phyloP scores from a whole-genome alignment of 164 flowering plant genomes.

The Litsea cubeba region DNA sequence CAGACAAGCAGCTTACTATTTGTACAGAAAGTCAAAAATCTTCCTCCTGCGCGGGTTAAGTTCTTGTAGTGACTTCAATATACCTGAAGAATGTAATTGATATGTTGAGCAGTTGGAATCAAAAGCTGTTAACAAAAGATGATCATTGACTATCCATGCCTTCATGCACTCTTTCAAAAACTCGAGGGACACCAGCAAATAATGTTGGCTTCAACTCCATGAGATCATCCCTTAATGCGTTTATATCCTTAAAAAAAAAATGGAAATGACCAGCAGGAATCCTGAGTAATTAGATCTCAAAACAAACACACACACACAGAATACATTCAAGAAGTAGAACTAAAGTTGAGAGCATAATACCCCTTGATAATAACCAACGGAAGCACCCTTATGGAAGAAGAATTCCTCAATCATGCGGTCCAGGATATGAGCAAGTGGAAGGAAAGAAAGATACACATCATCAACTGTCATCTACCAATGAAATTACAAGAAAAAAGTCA shows the following conservation, averaged over 20 bases:
- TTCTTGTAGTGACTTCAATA: slow-evolving; percentile 54
- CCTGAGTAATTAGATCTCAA: no score
- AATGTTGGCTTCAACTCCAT: slow-evolving; percentile 89
- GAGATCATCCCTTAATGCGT: slow-evolving; percentile 72
- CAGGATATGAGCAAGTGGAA: slow-evolving; percentile 95
- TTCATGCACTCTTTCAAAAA: slow-evolving; percentile 83
- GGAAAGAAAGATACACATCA: slow-evolving; percentile 90
- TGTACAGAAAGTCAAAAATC: slow-evolving; percentile 61
- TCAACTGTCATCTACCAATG: slow-evolving; percentile 74
- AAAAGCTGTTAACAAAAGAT: neutral
- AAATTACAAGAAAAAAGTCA: slow-evolving; percentile 5
- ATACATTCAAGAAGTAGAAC: neutral
- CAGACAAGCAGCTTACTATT: slow-evolving; percentile 37
- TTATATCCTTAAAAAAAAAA: slow-evolving; percentile 46
- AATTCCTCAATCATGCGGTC: slow-evolving; percentile 93
- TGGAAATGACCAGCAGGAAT: neutral
- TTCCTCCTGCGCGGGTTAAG: slow-evolving; percentile 62
- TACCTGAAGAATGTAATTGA: slow-evolving; percentile 39
- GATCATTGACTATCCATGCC: slow-evolving; percentile 35
- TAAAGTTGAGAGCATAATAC: slow-evolving; percentile 41
- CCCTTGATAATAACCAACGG: slow-evolving; percentile 96
- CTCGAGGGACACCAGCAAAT: slow-evolving; percentile 92
- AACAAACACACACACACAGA: no score
- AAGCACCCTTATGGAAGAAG: slow-evolving; percentile 87
- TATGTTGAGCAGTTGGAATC: neutral